Evolutionary conservation across 2,329 filamentous ascomycete species (phyloP), one percentile per base, ranked within the genome.

Genomic region (Alternaria rosae): DNA sequence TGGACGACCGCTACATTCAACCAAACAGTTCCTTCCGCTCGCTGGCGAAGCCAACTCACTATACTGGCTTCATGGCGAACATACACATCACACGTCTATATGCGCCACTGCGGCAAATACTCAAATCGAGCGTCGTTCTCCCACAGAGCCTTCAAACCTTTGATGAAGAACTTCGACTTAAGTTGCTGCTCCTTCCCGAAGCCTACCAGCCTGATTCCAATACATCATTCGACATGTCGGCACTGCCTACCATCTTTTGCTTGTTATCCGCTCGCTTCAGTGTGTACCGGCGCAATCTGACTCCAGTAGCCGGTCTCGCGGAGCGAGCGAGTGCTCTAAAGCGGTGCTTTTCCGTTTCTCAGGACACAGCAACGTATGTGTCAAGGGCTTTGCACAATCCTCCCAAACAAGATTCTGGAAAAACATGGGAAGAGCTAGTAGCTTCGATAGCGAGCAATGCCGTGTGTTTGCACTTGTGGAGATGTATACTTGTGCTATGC

Each of bases 261-360:
- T 86, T 98, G 9, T 90, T 97, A 63, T 92, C 92, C 62, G 90
- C 91, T 15, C 90, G 93, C n/a, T 86, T 97, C 28, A 84, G 95
- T 38, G 86, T 99, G 9, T 92, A 97, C 78, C 88, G 95, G 43
- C 93, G 97, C 72, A 97, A 98, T 73, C 84, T 98, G 9, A 89
- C 89, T 0, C 91, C 93, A 0, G 83, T 84, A 10, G 93, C 91
- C 72, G 85, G 89, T 0, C 78, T 83, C 2, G 85, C 90, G 30
- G 87, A 90, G 43, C 88, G 94, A 44, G 80, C 85, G 4, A 86
- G 88, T 7, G 93, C 95, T 1, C 82, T 97, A 26, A 90, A 94
- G 61, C 88, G 91, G 66, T 97, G 94, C 76, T 87, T 90, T 3
- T 84, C 85, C 7, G 89, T 91, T 9, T 89, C 92, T 1, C 85